These are phyloP conservation scores for Aureobasidium uvarum DNA, from an alignment of 2,329 filamentous ascomycete genomes.

Conservation along the genomic window DNA sequence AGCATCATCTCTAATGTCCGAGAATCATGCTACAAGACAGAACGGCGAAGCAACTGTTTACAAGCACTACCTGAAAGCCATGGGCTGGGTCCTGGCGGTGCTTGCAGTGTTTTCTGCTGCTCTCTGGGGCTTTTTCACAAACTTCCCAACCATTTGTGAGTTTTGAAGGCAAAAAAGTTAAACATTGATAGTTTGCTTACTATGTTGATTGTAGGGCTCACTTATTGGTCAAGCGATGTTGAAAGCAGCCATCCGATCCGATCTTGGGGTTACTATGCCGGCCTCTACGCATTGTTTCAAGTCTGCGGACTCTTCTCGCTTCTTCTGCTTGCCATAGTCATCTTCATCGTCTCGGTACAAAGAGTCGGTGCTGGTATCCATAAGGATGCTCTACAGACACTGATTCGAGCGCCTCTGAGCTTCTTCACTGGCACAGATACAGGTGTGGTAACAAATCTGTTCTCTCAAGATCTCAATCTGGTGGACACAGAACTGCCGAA, in stretches of 20 bases:
- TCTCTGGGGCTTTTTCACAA: conserved; percentile 1
- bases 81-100: not conserved
- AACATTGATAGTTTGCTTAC: not conserved
- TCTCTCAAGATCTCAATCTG: conserved; percentile 49
- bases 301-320: not conserved
- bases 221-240: not conserved
- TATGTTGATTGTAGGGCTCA: not conserved
- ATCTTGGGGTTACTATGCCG: not conserved
- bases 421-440: conserved; percentile 20
- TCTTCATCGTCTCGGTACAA: not conserved
- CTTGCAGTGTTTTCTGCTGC: not conserved
- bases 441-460: conserved; percentile 40
- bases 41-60: conserved; percentile 30
- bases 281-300: not conserved
- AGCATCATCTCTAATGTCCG: not conserved
- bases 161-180: not conserved
- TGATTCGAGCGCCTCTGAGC: not conserved
- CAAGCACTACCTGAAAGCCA: conserved; percentile 2
- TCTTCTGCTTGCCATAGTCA: not conserved
- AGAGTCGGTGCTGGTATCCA: not conserved
- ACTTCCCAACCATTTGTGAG: conserved; percentile 1
- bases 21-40: conserved; percentile 25
- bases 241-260: not conserved
- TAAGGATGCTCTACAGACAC: not conserved
- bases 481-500: conserved; percentile 45